phyloP scores from a whole-genome alignment of 169 alveolate genomes.

The Sarcocystis neurona region DNA sequence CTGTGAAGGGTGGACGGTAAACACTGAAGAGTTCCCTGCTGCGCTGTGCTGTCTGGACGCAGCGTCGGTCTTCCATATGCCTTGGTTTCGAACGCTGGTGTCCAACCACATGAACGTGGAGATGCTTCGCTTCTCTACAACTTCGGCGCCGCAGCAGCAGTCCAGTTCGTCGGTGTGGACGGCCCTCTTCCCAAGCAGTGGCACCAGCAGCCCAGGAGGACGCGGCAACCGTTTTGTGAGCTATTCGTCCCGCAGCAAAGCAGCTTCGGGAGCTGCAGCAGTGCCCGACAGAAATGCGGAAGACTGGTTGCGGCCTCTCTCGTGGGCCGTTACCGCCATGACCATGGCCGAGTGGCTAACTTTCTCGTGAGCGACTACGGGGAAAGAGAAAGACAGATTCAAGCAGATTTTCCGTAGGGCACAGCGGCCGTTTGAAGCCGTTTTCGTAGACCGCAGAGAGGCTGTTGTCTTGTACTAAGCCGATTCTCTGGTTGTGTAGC shows the following conservation, averaged over 20 bases:
- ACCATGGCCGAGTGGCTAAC: slow-evolving; percentile 19
- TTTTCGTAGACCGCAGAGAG: no score
- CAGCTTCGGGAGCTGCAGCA: neutral
- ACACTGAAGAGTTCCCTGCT: no score
- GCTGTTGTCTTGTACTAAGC: no score
- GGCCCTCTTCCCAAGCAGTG: neutral
- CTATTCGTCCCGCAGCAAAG: neutral
- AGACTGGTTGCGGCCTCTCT: slow-evolving; percentile 5
- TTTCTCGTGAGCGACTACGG: neutral
- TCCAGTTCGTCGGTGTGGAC: neutral
- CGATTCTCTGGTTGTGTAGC: no score
- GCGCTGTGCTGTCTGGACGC: no score
- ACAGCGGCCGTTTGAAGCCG: no score
- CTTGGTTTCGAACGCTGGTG: slow-evolving; percentile 20
- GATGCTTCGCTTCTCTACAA: neutral
- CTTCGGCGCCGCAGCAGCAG: neutral
- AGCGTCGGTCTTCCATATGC: slow-evolving; percentile 21
- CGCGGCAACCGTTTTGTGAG: no score
- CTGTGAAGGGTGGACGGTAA: no score
- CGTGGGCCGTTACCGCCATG: slow-evolving; percentile 23
- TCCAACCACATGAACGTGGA: slow-evolving; percentile 13
- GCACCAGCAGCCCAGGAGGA: neutral
- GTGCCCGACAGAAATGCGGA: no score
- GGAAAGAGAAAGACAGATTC: no score
- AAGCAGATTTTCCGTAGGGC: no score